Evolutionary conservation across 805 yeast genomes (phyloP).

Genomic region (Dipodascus geniculatus): DNA sequence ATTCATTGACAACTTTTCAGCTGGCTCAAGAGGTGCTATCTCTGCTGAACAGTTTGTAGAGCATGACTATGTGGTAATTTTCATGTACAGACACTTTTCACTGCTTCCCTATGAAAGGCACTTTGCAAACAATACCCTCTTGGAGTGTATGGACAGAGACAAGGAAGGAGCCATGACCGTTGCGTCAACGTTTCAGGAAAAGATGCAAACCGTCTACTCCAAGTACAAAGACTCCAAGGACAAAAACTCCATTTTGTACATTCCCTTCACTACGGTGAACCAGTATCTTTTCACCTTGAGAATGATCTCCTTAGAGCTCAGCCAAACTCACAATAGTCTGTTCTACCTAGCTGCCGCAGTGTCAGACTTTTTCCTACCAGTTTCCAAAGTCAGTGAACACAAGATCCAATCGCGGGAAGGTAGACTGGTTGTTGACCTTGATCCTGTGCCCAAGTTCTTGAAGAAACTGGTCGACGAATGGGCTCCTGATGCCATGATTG

Average conservation of each 20-base stretch:
- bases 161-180: conserved; percentile 44
- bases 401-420: conserved; percentile 69
- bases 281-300: conserved; percentile 83
- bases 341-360: conserved; percentile 96
- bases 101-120: conserved; percentile 87
- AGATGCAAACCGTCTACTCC: conserved; percentile 47
- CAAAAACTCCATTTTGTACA: conserved; percentile 42
- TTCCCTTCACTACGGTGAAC: conserved; percentile 92
- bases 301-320: conserved; percentile 48
- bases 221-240: conserved; percentile 39
- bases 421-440: conserved; percentile 70
- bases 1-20: conserved; percentile 92
- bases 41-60: conserved; percentile 86
- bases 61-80: conserved; percentile 82
- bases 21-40: conserved; percentile 96
- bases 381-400: conserved; percentile 77
- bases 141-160: conserved; percentile 61
- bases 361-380: conserved; percentile 89
- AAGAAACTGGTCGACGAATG: conserved; percentile 79
- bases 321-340: conserved; percentile 42
- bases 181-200: conserved; percentile 43
- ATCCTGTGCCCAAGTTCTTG: conserved; percentile 93
- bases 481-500: conserved; percentile 93
- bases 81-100: conserved; percentile 85
- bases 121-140: conserved; percentile 68